These are phyloP conservation scores for Linaria vulgaris DNA, from an alignment of 257 asterid species.

Conservation along the genomic window DNA sequence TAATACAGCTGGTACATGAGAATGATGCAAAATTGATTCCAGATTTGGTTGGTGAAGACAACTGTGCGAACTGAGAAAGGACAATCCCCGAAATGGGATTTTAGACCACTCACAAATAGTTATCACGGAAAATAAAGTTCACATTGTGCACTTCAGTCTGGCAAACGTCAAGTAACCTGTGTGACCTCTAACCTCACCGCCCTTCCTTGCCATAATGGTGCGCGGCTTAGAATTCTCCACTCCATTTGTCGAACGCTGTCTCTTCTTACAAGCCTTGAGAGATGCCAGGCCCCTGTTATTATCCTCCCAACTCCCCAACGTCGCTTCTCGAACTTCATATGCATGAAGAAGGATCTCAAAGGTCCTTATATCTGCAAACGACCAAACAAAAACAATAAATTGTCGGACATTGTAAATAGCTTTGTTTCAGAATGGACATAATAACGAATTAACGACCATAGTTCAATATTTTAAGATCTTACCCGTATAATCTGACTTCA, in stretches of 20 bases:
- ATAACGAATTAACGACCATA: too few species aligned
- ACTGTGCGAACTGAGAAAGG: background rate
- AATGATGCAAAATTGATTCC: too few species aligned
- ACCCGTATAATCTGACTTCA: conserved; percentile 71
- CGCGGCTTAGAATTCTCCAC: conserved; percentile 45
- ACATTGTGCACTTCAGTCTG: conserved; percentile 54
- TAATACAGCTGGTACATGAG: background rate
- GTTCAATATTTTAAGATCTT: background rate
- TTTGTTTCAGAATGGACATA: background rate
- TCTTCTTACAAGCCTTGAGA: conserved; percentile 59
- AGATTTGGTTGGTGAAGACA: too few species aligned
- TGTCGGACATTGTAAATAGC: background rate
- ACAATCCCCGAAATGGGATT: background rate
- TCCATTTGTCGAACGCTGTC: conserved; percentile 53
- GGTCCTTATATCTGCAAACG: conserved; percentile 67
- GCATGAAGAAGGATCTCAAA: conserved; percentile 84
- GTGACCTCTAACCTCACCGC: conserved; percentile 85
- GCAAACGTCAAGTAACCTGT: conserved; percentile 97
- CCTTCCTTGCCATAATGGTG: conserved; percentile 54
- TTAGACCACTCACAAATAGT: background rate
- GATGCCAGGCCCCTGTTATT: conserved; percentile 36
- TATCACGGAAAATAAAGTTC: conserved; percentile 6
- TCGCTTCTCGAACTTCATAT: conserved; percentile 76
- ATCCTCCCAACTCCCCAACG: conserved; percentile 55
- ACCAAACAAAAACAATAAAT: conserved; percentile 13